Conservation (phyloP, 2,329 filamentous ascomycete species). For the Penicillium rolfsii region DNA sequence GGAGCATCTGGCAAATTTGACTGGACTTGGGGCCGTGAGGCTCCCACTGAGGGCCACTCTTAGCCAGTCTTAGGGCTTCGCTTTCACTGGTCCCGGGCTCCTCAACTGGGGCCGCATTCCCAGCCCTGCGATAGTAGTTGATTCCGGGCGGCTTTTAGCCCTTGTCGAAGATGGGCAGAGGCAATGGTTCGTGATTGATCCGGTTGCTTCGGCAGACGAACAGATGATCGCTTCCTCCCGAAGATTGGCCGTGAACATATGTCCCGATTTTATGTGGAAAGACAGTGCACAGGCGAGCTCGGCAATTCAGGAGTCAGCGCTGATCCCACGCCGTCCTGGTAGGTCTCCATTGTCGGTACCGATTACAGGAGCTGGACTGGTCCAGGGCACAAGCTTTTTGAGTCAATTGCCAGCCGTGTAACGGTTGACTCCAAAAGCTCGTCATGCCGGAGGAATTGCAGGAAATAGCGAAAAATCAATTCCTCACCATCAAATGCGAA, state of each 20-base stretch:
- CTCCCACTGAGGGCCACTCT: neutral
- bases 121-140: slow-evolving; percentile 2
- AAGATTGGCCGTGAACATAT: slow-evolving; percentile 3
- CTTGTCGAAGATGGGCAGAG: neutral
- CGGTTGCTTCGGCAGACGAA: neutral
- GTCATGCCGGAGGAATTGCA: neutral
- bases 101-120: neutral
- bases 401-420: neutral
- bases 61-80: neutral
- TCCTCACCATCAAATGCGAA: neutral
- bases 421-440: neutral
- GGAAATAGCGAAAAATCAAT: neutral
- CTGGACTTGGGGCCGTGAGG: neutral
- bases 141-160: slow-evolving; percentile 1
- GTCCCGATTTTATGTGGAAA: slow-evolving; percentile 8
- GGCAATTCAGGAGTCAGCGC: slow-evolving; percentile 17
- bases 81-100: neutral
- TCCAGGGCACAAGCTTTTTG: neutral
- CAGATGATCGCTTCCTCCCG: slow-evolving; percentile 1
- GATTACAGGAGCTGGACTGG: neutral
- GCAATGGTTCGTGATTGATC: slow-evolving; percentile 3
- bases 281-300: slow-evolving; percentile 2
- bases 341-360: neutral
- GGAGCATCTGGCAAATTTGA: neutral
- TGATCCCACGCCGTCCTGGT: neutral